Base-by-base conservation (phyloP, 495 filamentous ascomycete genomes). In the Bombardia bombarda region DNA sequence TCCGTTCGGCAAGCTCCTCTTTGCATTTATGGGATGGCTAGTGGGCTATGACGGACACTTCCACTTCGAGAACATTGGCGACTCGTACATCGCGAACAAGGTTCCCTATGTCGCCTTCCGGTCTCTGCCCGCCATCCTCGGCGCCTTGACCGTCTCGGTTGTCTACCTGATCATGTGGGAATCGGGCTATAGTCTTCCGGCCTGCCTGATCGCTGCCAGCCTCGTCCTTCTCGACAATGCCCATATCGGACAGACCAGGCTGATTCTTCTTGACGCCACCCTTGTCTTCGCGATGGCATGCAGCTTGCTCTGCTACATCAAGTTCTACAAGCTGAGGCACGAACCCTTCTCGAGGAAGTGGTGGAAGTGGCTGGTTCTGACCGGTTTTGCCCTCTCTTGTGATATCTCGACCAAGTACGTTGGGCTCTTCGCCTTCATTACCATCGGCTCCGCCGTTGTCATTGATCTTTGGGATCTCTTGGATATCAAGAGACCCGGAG, bases 141-240 rank as follows among this genome's bases (percentile, higher is more conserved):
- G 92, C 47, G 81, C 93, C 39, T 67, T 97, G 49, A 97, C 93
- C 1, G 87, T 99, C 34, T 83, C 90, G n/a, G 85, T 90, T 16
- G 82, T 87, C 13, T 99, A 92, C 64, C 60, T 93, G 64, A 97
- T 94, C 52, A 99, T 99, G 92, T 97, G 92, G 92, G 92, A 99
- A 66, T 95, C 90, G 10, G 93, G 90, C 40, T 99, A 97, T 56
- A 93, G 88, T 32, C 69, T 99, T 16, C 92, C 92, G 4, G 93
- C 92, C 40, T 93, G 86, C 59, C 72, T 96, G 31, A 69, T 94
- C 46, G 84, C 92, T 19, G 79, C 93, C 7, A 81, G 84, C 21
- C 71, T 99, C 21, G 74, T 99, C 47, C 79, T 99, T 28, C 87
- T 99, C 59, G 92, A 99, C 67, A 99, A 99, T 63, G 92, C 90